Evolutionary conservation across 371 early-diverging fungal species (phyloP), one percentile per base, ranked within the genome.

Genomic region (Rhizomucor pusillus): DNA sequence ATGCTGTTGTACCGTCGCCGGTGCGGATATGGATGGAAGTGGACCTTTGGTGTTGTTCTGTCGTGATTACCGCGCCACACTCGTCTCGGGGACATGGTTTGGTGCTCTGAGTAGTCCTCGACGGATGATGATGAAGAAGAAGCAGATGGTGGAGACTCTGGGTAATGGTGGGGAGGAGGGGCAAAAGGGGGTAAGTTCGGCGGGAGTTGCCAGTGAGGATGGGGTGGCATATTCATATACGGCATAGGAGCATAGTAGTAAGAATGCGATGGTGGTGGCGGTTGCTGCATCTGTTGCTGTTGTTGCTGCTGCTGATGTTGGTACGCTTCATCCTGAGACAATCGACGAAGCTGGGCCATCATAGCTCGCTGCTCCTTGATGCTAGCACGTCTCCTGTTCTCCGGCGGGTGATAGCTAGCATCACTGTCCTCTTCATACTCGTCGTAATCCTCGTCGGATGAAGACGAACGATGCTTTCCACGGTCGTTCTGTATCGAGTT

Each of bases 341-440:
- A 78, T 34, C 93, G 83, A 45, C 93, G 77, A 59, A 95, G 90
- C 56, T 93, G 93, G 41, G 73, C 75, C 46, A 92, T 92, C 65
- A 92, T 92, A 7, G 90, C 85, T n/a, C 95, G 83, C 67, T 93
- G 94, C 19, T 56, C 56, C 5, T 51, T 50, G 20, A 43, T 39
- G 13, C 35, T 64, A 7, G 44, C 24, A 39, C 50, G 48, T 22
- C 43, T 33, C 44, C 36, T 41, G 45, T 46, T 14, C 13, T n/a
- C 18, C 9, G 56, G 43, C 10, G 62, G 62, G 6, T 53, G 59
- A 22, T 63, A 59, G 41, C 59, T 59, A 7, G 63, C 58, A 29
- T 64, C 59, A 20, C 64, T 64, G 24, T 59, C 41, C 12, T 41
- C 41, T 41, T 41, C 41, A 14, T 45, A 29, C 2, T 49, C 59